Evolutionary conservation across 129 eudicot genomes (phyloP).

Genomic region (Lactuca sativa): DNA sequence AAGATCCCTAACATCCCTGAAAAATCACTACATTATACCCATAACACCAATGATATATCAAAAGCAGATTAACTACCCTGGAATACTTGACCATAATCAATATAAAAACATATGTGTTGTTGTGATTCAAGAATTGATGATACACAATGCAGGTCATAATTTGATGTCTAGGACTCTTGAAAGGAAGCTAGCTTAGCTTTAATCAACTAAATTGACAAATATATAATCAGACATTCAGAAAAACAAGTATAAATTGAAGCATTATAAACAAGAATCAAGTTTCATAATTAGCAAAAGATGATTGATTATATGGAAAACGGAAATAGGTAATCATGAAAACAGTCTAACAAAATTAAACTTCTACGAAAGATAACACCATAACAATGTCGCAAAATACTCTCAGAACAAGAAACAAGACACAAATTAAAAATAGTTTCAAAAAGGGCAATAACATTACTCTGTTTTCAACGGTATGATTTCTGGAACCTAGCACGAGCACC

Average conservation of each 20-base stretch:
- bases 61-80: too few species aligned
- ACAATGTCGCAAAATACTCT: constrained; percentile 19
- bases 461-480: constrained; percentile 36
- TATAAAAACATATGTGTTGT: too few species aligned
- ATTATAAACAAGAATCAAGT: constrained; percentile 12
- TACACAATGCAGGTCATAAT: not conserved
- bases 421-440: constrained; percentile 16
- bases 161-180: not conserved
- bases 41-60: too few species aligned
- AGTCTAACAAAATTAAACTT: constrained; percentile 15
- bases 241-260: not conserved
- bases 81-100: too few species aligned
- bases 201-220: not conserved
- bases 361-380: constrained; percentile 7
- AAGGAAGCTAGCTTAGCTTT: not conserved
- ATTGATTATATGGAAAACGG: not conserved
- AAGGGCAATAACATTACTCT: constrained; percentile 10
- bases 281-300: constrained; percentile 4
- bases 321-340: constrained; percentile 12
- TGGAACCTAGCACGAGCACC: constrained; percentile 45
- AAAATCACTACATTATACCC: too few species aligned
- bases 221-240: not conserved
- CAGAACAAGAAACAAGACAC: not conserved
- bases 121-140: too few species aligned
- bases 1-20: too few species aligned